Evolutionary conservation across 208 protist species (phyloP), one percentile per base, ranked within the genome.

Genomic region (Tritrichomonas musculus): DNA sequence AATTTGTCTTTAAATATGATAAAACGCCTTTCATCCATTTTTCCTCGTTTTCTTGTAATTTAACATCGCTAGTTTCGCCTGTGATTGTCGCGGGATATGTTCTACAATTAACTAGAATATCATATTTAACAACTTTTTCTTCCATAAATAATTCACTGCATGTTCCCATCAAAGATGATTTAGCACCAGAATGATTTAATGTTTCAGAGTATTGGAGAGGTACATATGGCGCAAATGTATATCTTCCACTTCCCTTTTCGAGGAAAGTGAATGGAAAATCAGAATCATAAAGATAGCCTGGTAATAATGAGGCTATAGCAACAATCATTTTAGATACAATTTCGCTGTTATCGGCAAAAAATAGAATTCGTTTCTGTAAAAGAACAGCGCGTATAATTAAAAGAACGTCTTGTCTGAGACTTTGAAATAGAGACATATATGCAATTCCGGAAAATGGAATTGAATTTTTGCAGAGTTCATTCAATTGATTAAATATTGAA

Each of bases 131-230:
- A 36, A 88, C 39, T 57, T 88, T 88, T 50, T 88, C 47, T 2
- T 39, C 41, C 41, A 88, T 57, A 88, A 88, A 88, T 36, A 88
- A 88, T 57, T 88, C 77, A 88, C 77, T 88, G 47, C 77, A 88
- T 39, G 77, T 88, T 88, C 77, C 77, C 77, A 88, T 88, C 1
- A 88, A 53, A n/a, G 44, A 25, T 39, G 77, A 53, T 33, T 88
- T 44, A 2, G 47, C 33, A 9, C 44, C 47, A 17, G 41, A 60
- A 20, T 53, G 13, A 57, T 88, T 88, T 25, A 88, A 33, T 39
- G 47, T 27, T 39, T 88, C 77, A 22, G 77, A 57, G n/a, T 57
- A 88, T 88, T 88, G 77, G 0, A 88, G 30, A 39, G 77, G 77
- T 39, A 88, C 77, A 39, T 88, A 88, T 39, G 77, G 77, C 11